Base-by-base conservation (phyloP, 305 asterid species). In the Andrographis paniculata region DNA sequence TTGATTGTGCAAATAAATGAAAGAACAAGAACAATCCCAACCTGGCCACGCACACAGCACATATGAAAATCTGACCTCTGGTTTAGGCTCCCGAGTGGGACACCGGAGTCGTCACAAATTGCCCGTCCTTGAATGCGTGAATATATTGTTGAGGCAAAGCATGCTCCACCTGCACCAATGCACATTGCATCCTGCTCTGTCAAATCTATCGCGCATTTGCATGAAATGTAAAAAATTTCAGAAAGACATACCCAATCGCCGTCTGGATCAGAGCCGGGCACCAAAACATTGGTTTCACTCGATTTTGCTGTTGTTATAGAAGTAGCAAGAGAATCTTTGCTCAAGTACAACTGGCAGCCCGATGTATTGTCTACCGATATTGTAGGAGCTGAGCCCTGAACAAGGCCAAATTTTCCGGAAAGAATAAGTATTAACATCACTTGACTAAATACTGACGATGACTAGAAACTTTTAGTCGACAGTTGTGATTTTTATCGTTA, bases 261-360 rank as follows among this genome's bases (percentile, higher is more conserved):
- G 60, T 87, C 84, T 14, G 86, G 53, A 45, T 72, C 87, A 7
- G 89, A 63, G 46, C 78, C 94, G 59, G 99, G 99, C 18, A 87
- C 87, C 73, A 92, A 38, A 8, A 92, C 85, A 53, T 92, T 92
- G 63, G 87, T 58, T 61, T 92, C 96, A 61, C 94, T 87, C 5
- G 96, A 84, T 77, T 92, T 92, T 38, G 96, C 95, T 18, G 99
- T 81, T 8, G 96, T 84, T 50, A 92, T 61, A 49, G 96, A 80
- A 60, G 93, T 80, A 45, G 58, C 72, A 72, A 92, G 62, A 43
- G 99, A 78, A 23, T 81, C 93, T 73, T 84, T 84, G 74, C 93
- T 72, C 76, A 92, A 64, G 73, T 81, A 92, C 58, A 92, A 59
- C 59, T 87, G 96, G 73, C 99, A 92, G 48, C 96, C 99, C 13